Percentiles rank a stretch among this genome's conserved stretches.
These are phyloP conservation scores for Auxenochlorella pyrenoidosa DNA, from an alignment of 139 green algal species.

Conservation along the genomic window DNA sequence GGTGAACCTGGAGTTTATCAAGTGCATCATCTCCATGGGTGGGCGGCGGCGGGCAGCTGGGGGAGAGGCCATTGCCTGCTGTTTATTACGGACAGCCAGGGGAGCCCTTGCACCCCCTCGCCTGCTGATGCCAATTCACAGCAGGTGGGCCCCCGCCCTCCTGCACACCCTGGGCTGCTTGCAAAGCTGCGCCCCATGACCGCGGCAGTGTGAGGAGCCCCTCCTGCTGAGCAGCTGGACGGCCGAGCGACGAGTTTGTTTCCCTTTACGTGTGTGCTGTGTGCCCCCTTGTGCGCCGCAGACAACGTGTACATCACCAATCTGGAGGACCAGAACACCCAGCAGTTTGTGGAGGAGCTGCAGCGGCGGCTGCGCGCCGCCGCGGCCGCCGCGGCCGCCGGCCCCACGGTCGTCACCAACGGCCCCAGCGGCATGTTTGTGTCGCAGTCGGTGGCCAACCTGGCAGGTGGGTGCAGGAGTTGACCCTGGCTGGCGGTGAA, in stretches of 20 bases:
- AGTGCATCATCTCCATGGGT: constrained; percentile 49
- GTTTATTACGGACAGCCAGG: neutral
- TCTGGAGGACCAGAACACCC: constrained; percentile 43
- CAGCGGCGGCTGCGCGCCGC: constrained; percentile 35
- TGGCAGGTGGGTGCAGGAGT: neutral
- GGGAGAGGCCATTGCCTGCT: too few species aligned
- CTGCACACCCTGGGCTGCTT: too few species aligned
- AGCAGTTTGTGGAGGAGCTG: constrained; percentile 47
- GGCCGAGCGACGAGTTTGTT: neutral
- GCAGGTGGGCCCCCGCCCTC: too few species aligned
- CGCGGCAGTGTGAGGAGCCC: too few species aligned
- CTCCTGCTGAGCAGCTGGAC: too few species aligned
- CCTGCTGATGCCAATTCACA: too few species aligned
- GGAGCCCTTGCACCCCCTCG: too few species aligned
- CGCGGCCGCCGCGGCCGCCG: neutral
- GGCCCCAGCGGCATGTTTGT: constrained; percentile 3
- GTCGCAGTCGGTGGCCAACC: constrained; percentile 6
- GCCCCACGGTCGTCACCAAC: neutral
- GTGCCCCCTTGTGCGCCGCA: neutral
- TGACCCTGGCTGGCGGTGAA: too few species aligned
- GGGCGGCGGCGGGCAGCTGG: neutral
- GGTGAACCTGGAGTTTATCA: constrained; percentile 59
- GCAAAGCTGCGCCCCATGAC: too few species aligned
- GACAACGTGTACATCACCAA: constrained; percentile 51
- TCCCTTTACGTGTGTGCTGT: neutral